Conservation (phyloP, 768 basidiomycete genomes). For the Calocera viscosa region DNA sequence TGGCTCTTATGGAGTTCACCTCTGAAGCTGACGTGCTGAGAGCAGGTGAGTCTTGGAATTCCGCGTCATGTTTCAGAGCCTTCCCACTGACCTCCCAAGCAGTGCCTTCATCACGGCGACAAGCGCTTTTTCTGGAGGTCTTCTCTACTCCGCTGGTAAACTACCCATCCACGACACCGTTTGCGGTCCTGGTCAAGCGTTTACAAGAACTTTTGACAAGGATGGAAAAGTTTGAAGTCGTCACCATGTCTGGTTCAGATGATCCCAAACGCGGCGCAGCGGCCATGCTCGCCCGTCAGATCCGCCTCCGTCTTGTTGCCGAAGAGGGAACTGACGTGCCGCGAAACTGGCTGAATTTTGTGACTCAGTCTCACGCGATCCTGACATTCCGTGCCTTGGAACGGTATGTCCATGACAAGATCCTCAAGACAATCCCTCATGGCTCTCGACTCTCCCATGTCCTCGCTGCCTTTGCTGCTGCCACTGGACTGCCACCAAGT, state of each 20-base stretch:
- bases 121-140: constrained; percentile 66
- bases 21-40: constrained; percentile 51
- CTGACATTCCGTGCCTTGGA: constrained; percentile 96
- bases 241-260: constrained; percentile 57
- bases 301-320: constrained; percentile 80
- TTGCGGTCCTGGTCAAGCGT: constrained; percentile 80
- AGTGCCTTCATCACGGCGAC: constrained; percentile 57
- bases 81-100: constrained; percentile 13
- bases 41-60: constrained; percentile 33
- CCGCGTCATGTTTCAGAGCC: background rate
- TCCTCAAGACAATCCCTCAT: background rate
- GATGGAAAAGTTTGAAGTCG: constrained; percentile 92
- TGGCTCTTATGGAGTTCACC: constrained; percentile 61
- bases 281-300: constrained; percentile 78
- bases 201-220: constrained; percentile 89
- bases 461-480: constrained; percentile 72
- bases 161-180: constrained; percentile 36
- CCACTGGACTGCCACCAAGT: constrained; percentile 53
- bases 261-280: constrained; percentile 87
- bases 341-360: constrained; percentile 62
- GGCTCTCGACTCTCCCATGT: constrained; percentile 59
- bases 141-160: constrained; percentile 45
- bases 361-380: constrained; percentile 91
- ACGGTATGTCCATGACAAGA: constrained; percentile 56
- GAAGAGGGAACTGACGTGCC: constrained; percentile 84